A percentile compares a stretch with the other conserved stretches of the same genome.
Conservation (phyloP, 2,329 filamentous ascomycete genomes). For the Chrysosporium queenslandicum region DNA sequence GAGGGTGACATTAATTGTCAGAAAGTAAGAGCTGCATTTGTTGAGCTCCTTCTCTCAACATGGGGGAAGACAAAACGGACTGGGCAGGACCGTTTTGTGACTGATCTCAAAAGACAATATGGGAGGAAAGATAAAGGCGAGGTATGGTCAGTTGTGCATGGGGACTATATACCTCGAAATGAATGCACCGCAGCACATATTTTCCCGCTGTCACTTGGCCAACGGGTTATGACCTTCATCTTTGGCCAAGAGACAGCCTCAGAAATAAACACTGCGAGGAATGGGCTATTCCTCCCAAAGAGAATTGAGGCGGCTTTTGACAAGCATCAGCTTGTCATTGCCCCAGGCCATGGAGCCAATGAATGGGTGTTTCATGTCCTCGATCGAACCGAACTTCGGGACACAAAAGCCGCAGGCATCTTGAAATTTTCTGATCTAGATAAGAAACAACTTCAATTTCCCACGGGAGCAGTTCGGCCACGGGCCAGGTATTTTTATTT, state of each 20-base stretch:
- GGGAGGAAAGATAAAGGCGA: background rate
- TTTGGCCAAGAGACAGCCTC: conserved; percentile 10
- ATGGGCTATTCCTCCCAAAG: conserved; percentile 9
- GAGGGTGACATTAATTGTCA: background rate
- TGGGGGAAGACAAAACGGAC: background rate
- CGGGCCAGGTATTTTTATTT: background rate
- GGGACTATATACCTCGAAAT: background rate
- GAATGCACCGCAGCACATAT: conserved; percentile 8
- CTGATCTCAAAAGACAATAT: background rate
- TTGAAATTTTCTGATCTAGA: background rate
- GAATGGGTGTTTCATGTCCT: background rate
- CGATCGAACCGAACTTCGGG: background rate
- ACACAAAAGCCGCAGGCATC: background rate
- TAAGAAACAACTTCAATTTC: background rate
- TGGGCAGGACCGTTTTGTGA: background rate
- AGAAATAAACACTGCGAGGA: conserved; percentile 13
- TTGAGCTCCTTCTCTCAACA: background rate
- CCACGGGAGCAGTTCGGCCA: background rate
- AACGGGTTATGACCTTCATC: conserved; percentile 11
- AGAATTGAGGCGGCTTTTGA: background rate
- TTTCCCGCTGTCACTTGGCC: conserved; percentile 12
- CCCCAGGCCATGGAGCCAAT: background rate
- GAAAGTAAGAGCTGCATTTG: background rate
- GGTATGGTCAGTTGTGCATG: background rate
- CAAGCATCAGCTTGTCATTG: conserved; percentile 3